These are phyloP conservation scores for Diaporthe helianthi DNA, from an alignment of 2,329 filamentous ascomycete genomes.

Conservation along the genomic window DNA sequence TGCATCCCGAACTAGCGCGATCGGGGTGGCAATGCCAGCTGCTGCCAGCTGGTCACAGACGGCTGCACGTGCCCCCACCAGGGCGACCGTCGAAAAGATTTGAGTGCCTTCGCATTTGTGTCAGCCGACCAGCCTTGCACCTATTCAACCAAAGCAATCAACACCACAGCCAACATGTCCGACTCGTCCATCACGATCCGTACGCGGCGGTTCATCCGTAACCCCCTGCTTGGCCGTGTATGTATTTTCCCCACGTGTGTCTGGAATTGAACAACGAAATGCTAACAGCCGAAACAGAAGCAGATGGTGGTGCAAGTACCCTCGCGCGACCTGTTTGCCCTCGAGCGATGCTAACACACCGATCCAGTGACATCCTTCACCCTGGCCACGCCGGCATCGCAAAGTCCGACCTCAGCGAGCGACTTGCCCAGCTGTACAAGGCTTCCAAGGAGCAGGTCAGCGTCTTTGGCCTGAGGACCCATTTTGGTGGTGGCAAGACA, in stretches of 20 bases:
- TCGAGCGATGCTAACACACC: constrained; percentile 12
- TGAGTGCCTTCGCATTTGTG: constrained; percentile 19
- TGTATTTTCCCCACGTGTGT: not conserved
- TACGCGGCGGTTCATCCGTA: constrained; percentile 99
- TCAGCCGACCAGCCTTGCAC: constrained; percentile 1
- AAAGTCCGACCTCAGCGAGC: constrained; percentile 97
- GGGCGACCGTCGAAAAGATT: constrained; percentile 19
- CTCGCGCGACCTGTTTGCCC: not conserved
- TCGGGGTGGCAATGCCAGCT: not conserved
- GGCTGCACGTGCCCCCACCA: constrained; percentile 18
- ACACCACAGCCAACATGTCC: constrained; percentile 69
- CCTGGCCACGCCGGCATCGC: constrained; percentile 97
- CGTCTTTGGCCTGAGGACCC: constrained; percentile 98
- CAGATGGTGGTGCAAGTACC: constrained; percentile 24
- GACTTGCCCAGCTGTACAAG: constrained; percentile 97
- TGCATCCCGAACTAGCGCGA: not conserved
- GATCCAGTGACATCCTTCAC: constrained; percentile 94
- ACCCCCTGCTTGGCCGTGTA: constrained; percentile 82
- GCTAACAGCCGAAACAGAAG: constrained; percentile 15
- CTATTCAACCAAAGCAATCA: constrained; percentile 20
- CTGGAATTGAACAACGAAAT: not conserved
- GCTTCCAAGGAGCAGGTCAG: constrained; percentile 96
- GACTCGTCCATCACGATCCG: constrained; percentile 79
- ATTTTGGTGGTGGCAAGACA: constrained; percentile 99
- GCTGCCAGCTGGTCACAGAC: not conserved